Base-by-base conservation (phyloP, 163 green algal species). In the Chloroidium sp. region DNA sequence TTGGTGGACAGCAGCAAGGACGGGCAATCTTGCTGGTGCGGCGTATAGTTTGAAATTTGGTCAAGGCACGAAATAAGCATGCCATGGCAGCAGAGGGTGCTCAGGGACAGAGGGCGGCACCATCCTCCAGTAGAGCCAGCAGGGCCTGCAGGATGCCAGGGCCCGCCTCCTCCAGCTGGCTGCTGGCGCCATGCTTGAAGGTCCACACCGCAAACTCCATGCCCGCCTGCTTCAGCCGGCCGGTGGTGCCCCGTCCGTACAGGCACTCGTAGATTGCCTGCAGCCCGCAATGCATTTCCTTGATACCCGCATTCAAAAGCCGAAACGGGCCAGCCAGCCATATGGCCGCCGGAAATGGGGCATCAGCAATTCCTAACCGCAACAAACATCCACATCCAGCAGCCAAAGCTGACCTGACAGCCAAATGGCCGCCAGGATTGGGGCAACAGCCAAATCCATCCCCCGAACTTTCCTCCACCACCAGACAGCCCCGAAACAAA, bases 141-240 rank as follows among this genome's bases (percentile, higher is more conserved):
- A 90, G 82, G 67, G 80, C 83, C 69, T 88, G 78, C 80, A 96
- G 82, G n/a, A 96, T 85, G 0, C 82, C 72, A 0, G 85, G 83
- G 1, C 88, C 91, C 76, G 92, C 88, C 6, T 6, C 64, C 64
- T 6, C 64, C 6, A 72, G 97, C 89, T 81, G 93, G 90, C 75
- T 90, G 81, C 0, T 86, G 36, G 0, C 77, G 76, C 0, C 91
- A 90, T 98, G 92, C 86, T 90, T 90, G 78, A 96, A 90, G 61
- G 94, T 81, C 92, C 92, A 97, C 57, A 94, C 93, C 2, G 91
- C 87, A 88, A 97, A 95, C 90, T 98, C 91, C 89, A 97, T 96
- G 74, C 93, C 94, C 59, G 87, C 78, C 81, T 92, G 85, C 78
- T 89, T 89, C 61, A 96, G 82, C 61, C 90, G 81, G 10, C 81